A percentile compares a stretch with the other conserved stretches of the same genome.
Evolutionary conservation across 208 protist species (phyloP).

Genomic region (Wallacemonas collosoma): DNA sequence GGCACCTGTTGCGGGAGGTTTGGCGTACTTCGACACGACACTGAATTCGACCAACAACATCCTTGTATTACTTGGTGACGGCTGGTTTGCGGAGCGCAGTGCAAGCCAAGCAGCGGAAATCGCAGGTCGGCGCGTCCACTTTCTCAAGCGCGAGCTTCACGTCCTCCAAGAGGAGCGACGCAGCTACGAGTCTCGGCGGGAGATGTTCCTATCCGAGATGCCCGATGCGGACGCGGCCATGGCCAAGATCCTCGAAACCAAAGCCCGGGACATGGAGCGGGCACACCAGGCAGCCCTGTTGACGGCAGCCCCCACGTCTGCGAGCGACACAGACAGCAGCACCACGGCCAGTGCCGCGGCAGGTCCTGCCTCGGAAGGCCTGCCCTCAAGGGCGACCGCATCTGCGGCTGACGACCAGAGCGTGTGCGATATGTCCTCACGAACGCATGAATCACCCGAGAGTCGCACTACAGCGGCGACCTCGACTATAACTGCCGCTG

Average conservation of each 20-base stretch:
- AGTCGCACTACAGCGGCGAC: too few species aligned
- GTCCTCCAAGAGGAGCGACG: constrained; percentile 64
- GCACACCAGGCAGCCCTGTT: constrained; percentile 9
- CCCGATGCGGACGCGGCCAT: constrained; percentile 57
- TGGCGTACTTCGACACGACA: constrained; percentile 81
- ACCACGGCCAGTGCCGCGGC: background rate
- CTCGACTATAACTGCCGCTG: too few species aligned
- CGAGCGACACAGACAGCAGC: background rate
- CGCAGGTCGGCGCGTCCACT: constrained; percentile 59
- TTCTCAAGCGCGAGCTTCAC: constrained; percentile 64
- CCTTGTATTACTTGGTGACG: constrained; percentile 85
- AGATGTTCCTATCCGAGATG: constrained; percentile 75
- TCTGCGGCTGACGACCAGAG: background rate
- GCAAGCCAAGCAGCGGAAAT: constrained; percentile 76
- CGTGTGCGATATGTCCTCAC: too few species aligned
- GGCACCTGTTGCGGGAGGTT: constrained; percentile 77
- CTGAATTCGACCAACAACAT: constrained; percentile 84
- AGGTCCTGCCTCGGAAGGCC: background rate
- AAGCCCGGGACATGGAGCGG: constrained; percentile 21
- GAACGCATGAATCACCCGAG: too few species aligned
- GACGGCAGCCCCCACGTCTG: background rate
- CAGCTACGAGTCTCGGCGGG: constrained; percentile 43
- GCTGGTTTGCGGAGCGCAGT: constrained; percentile 89
- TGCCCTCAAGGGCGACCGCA: background rate
- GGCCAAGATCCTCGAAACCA: constrained; percentile 39